Evolutionary conservation across 2,329 filamentous ascomycete species (phyloP).

Genomic region (Seiridium cupressi): DNA sequence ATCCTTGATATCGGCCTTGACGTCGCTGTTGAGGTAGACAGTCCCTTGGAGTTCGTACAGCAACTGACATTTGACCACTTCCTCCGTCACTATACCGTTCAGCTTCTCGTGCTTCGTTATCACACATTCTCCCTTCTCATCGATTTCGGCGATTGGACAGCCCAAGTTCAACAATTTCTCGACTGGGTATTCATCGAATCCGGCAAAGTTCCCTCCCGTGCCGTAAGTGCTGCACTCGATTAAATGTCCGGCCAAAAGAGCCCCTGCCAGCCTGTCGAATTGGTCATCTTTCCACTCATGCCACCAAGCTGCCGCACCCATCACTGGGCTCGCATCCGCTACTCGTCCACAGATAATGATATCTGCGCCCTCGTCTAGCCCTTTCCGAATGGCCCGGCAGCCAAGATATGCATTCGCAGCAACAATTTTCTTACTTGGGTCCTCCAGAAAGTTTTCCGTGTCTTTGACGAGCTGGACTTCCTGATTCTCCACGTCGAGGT

Average conservation of each 20-base stretch:
- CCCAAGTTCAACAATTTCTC: constrained; percentile 29
- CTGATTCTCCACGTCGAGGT: constrained; percentile 32
- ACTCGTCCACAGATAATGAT: constrained; percentile 32
- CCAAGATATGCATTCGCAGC: constrained; percentile 52
- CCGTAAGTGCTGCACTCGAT: constrained; percentile 55
- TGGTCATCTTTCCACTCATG: neutral
- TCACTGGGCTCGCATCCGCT: neutral
- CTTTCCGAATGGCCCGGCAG: constrained; percentile 43
- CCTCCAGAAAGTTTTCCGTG: constrained; percentile 28
- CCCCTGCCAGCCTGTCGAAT: constrained; percentile 36
- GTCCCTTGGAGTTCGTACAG: constrained; percentile 48
- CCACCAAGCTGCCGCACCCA: neutral
- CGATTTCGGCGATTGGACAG: constrained; percentile 37
- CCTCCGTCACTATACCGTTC: constrained; percentile 34
- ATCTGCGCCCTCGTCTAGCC: constrained; percentile 39
- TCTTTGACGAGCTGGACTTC: constrained; percentile 37
- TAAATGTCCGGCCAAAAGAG: constrained; percentile 50
- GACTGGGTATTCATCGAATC: constrained; percentile 38
- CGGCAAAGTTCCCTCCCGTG: constrained; percentile 53
- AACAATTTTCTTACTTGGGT: constrained; percentile 29
- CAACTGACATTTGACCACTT: constrained; percentile 41
- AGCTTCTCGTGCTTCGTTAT: constrained; percentile 32
- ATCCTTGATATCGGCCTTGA: constrained; percentile 37
- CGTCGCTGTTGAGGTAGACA: constrained; percentile 47
- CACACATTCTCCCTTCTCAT: constrained; percentile 26